These are phyloP conservation scores for Arachis monticola DNA, from an alignment of 331 rosid species.

Conservation along the genomic window DNA sequence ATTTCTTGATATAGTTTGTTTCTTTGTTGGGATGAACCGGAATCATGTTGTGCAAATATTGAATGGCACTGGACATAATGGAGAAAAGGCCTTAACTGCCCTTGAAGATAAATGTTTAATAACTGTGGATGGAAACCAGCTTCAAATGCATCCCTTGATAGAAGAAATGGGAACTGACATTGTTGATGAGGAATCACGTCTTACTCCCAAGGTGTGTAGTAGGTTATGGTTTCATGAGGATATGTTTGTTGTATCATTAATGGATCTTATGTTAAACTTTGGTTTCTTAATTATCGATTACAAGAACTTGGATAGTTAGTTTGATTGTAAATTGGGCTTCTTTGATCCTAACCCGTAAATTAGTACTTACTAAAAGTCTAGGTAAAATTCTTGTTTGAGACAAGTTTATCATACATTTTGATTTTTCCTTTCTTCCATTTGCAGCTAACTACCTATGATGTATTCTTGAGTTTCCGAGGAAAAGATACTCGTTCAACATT, in stretches of 20 bases:
- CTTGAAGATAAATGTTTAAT: not conserved
- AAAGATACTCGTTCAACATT: not conserved
- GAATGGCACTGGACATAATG: not conserved
- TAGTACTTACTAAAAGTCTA: too few relatives aligned
- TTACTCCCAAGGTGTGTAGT: not conserved
- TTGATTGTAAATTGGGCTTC: not conserved
- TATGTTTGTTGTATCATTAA: not conserved
- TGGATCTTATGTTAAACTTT: not conserved
- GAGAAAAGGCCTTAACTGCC: not conserved
- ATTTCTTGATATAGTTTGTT: not conserved
- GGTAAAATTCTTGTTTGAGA: too few relatives aligned
- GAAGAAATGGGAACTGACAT: not conserved
- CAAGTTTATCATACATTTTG: too few relatives aligned
- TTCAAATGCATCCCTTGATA: not conserved
- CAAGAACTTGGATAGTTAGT: not conserved
- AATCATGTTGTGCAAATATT: too few relatives aligned
- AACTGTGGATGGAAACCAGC: not conserved
- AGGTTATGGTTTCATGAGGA: too few relatives aligned
- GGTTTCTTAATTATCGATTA: not conserved
- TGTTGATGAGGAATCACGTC: not conserved
- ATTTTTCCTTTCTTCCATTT: too few relatives aligned
- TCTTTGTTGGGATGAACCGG: not conserved
- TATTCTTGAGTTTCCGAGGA: not conserved
- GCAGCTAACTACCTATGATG: not conserved
- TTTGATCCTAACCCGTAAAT: too few relatives aligned